Evolutionary conservation across 2,329 filamentous ascomycete genomes (phyloP), one percentile per base, ranked within the genome.

Genomic region (Aspergillus jensenii): DNA sequence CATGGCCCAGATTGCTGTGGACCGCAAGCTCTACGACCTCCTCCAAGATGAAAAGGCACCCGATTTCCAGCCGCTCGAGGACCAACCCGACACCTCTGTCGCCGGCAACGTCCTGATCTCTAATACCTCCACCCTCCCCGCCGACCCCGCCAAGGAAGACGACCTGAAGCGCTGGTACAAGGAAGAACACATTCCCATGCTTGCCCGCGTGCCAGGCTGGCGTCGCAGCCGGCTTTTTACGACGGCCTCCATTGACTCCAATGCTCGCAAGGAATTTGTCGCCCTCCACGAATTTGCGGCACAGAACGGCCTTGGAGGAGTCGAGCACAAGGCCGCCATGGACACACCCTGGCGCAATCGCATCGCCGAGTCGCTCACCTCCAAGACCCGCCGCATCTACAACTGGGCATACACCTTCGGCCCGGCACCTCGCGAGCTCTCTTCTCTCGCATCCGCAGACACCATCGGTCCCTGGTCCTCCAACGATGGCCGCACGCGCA

Each of bases 361-460:
- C 50, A 79, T 91, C 37, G 83, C 84, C 65, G 73, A 76, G 19
- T 81, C 85, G 14, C 82, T 90, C 11, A 81, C 79, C 21, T 74
- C 78, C 47, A 84, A 84, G 66, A 79, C 75, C 11, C 80, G 85
- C 45, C 81, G 89, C 17, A 80, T 81, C 0, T 95, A 90, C 74
- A 79, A 84, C 35, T 84, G 93, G 61, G 90, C 90, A 72, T 93
- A 95, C 73, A 87, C 88, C 11, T 96, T 96, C 68, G 90, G 90
- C 0, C 83, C 89, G 0, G 90, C 84, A 0, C 86, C 90, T 0
- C 82, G 90, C 23, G 88, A 93, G 63, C 79, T 93, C 3, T 66
- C 79, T 0, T 81, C 83, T 6, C 75, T 91, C 19, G 60, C 69
- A 1, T 78, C 83, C 1, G 73, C 73, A 1, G 78, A 81, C 3